Conservation (phyloP, 768 basidiomycete species). For the Pisolithus sp. region DNA sequence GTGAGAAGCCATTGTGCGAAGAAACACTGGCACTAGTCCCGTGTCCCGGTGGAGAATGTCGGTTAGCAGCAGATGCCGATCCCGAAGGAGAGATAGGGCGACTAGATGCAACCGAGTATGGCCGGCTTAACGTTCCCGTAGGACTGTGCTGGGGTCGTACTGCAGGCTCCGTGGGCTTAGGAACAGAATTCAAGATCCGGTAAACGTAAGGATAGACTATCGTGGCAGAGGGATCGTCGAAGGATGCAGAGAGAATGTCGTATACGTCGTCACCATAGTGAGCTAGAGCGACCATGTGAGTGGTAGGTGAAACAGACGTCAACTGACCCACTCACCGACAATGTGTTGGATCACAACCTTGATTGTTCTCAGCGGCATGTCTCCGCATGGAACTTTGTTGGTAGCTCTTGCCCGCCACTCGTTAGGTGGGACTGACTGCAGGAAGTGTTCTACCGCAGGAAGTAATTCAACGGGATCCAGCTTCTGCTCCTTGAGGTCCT, state of each 20-base stretch:
- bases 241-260: conserved; percentile 81
- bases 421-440: conserved; percentile 89
- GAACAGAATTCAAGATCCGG: conserved; percentile 73
- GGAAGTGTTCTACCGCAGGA: conserved; percentile 88
- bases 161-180: conserved; percentile 34
- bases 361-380: conserved; percentile 96
- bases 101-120: conserved; percentile 56
- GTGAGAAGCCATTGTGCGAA: conserved; percentile 48
- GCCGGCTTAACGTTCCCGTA: conserved; percentile 36
- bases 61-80: conserved; percentile 47
- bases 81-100: conserved; percentile 69
- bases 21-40: conserved; percentile 64
- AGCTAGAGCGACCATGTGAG: conserved; percentile 35
- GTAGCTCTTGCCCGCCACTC: conserved; percentile 92
- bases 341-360: conserved; percentile 98
- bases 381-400: conserved; percentile 89
- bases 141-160: conserved; percentile 19
- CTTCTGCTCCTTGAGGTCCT: conserved; percentile 73
- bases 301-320: conserved; percentile 7
- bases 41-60: conserved; percentile 55
- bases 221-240: conserved; percentile 95
- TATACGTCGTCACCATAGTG: conserved; percentile 88
- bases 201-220: conserved; percentile 96
- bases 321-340: conserved; percentile 60
- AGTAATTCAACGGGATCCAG: conserved; percentile 87